Conservation (phyloP, 2,329 filamentous ascomycete species). For the Trichoderma afroharzianum region DNA sequence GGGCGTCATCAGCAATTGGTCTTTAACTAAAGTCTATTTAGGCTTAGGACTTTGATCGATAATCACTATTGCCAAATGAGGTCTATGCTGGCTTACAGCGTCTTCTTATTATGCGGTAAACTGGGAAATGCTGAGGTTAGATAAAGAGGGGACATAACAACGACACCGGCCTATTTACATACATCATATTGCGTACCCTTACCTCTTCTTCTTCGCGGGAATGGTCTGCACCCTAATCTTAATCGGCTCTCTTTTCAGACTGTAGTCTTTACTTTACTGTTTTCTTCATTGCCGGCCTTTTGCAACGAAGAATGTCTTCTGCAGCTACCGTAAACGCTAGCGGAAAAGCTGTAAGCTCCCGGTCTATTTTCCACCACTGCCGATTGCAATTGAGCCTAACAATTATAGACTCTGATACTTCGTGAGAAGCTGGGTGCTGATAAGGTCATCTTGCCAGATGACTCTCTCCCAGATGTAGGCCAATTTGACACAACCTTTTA, state of each 20-base stretch:
- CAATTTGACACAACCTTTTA: neutral
- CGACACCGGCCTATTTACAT: neutral
- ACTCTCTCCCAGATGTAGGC: neutral
- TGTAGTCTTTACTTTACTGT: neutral
- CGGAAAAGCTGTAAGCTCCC: neutral
- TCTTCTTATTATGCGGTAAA: neutral
- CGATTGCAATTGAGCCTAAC: neutral
- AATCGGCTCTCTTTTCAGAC: neutral
- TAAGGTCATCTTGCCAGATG: neutral
- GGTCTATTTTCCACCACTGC: too few species aligned
- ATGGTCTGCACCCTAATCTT: neutral
- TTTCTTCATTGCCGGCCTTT: neutral
- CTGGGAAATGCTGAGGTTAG: neutral
- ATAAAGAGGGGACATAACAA: neutral
- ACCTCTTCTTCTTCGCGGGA: neutral
- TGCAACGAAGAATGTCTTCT: neutral
- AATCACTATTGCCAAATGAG: neutral
- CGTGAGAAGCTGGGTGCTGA: neutral
- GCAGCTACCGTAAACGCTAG: too few species aligned
- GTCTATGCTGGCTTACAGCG: neutral
- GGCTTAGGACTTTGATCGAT: neutral
- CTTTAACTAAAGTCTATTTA: neutral
- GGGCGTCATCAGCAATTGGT: neutral
- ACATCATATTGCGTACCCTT: neutral
- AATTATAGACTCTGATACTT: neutral